Evolutionary conservation across 768 basidiomycete species (phyloP).

Genomic region (Auriscalpium microsporum): DNA sequence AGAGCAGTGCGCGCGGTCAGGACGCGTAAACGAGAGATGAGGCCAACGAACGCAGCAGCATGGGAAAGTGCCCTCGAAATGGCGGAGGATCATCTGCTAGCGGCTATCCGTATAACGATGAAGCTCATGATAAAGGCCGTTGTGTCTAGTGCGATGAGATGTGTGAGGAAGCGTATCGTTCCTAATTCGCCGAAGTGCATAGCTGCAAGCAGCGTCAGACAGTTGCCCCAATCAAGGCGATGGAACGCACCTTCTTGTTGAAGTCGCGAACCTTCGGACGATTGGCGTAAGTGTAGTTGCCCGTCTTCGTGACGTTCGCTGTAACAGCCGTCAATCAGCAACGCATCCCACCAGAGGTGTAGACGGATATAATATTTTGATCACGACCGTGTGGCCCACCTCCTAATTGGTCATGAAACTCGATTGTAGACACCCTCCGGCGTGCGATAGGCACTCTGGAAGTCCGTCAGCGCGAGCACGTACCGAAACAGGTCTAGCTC

Average conservation of each 20-base stretch:
- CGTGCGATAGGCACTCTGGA: too few relatives aligned
- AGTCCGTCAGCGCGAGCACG: too few relatives aligned
- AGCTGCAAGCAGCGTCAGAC: background rate
- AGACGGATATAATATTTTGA: too few relatives aligned
- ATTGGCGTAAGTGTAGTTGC: slow-evolving; percentile 43
- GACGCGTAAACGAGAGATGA: background rate
- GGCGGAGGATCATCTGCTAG: slow-evolving; percentile 60
- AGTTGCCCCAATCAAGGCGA: background rate
- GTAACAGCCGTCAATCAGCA: background rate
- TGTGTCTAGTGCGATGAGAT: slow-evolving; percentile 47
- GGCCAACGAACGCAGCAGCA: slow-evolving; percentile 32
- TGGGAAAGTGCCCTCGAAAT: slow-evolving; percentile 51
- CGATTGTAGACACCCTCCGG: slow-evolving; percentile 21
- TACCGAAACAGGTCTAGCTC: too few relatives aligned
- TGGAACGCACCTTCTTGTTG: slow-evolving; percentile 33
- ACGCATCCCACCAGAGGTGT: background rate
- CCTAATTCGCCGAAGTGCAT: slow-evolving; percentile 48
- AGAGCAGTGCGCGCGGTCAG: slow-evolving; percentile 22
- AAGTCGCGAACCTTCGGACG: slow-evolving; percentile 51
- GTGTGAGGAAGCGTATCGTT: slow-evolving; percentile 53
- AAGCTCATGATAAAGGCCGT: slow-evolving; percentile 46
- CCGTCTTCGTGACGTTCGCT: slow-evolving; percentile 39
- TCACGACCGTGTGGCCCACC: slow-evolving; percentile 48
- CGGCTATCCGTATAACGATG: slow-evolving; percentile 54
- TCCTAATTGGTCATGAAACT: slow-evolving; percentile 61